Evolutionary conservation across 2,329 filamentous ascomycete species (phyloP).

Genomic region (Thelonectria olida): DNA sequence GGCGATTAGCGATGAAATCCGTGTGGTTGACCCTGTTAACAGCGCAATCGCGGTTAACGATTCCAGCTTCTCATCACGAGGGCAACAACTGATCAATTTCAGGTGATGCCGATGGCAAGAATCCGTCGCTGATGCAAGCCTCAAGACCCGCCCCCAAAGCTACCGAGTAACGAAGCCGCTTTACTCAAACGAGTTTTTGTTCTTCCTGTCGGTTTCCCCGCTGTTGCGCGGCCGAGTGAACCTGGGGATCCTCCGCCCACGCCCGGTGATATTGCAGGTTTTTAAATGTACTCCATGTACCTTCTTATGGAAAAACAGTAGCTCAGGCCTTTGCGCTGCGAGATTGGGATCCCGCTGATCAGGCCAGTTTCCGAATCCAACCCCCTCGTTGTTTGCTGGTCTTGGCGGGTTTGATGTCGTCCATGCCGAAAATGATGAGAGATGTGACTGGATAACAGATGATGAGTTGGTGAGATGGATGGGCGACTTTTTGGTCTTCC

Average conservation of each 20-base stretch:
- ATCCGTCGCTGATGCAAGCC: conserved; percentile 1
- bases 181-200: conserved; percentile 9
- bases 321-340: conserved; percentile 1
- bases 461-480: conserved; percentile 3
- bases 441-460: not conserved
- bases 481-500: not conserved
- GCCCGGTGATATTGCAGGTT: too few species aligned
- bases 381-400: not conserved
- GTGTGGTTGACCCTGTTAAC: not conserved
- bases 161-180: not conserved
- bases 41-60: not conserved
- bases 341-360: conserved; percentile 9
- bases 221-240: not conserved
- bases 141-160: not conserved
- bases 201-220: not conserved
- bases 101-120: not conserved
- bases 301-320: not conserved
- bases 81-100: not conserved
- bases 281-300: not conserved
- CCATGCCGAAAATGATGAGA: not conserved
- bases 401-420: not conserved
- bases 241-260: not conserved
- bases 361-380: conserved; percentile 8
- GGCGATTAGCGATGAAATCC: not conserved
- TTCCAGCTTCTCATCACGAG: not conserved